Base-by-base conservation (phyloP, 305 asterid species). In the Fraxinus ornus region DNA sequence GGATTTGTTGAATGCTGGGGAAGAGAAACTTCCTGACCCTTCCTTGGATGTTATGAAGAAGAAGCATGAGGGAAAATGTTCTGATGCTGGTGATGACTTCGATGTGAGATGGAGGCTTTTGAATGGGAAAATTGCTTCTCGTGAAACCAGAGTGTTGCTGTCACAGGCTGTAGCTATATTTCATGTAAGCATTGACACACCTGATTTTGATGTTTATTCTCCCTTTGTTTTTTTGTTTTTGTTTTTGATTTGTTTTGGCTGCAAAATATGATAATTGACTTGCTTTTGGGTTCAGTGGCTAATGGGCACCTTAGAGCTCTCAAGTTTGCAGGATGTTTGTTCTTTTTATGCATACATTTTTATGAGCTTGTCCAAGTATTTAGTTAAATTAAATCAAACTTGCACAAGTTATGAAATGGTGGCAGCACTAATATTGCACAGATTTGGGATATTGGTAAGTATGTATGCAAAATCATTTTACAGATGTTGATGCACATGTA, bases 141-240 rank as follows among this genome's bases (percentile, higher is more conserved):
- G 97, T 30, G 98, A 97, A 89, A 89, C 93, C 84, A 89, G 97
- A 84, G 88, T 88, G 80, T 85, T 97, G 86, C 90, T 97, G 49
- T 91, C 98, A 0, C 95, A 97, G 86, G 98, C 99, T 44, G 98
- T 97, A 47, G 92, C 97, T 15, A 92, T 97, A 88, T 97, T 97
- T 88, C 99, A 97, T 91, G 98, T 94, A 88, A 89, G 98, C 81
- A 22, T 76, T 78, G 66, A 6, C 52, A 57, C 64, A 79, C 83
- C 60, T 39, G 10, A 55, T 55, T 19, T 55, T 55, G 66, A 55
- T n/a, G 24, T 55, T 55, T 55, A 17, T 5, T 52, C 22, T 17
- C 22, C 19, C 8, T 4, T 17, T 4, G n/a, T 15, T 0, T 32
- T 32, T 32, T 32, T 32, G 37, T 35, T 35, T 35, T 35, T 35